A percentile compares a stretch with the other conserved stretches of the same genome.
Conservation (phyloP, 2,329 filamentous ascomycete genomes). For the Venturia effusa region DNA sequence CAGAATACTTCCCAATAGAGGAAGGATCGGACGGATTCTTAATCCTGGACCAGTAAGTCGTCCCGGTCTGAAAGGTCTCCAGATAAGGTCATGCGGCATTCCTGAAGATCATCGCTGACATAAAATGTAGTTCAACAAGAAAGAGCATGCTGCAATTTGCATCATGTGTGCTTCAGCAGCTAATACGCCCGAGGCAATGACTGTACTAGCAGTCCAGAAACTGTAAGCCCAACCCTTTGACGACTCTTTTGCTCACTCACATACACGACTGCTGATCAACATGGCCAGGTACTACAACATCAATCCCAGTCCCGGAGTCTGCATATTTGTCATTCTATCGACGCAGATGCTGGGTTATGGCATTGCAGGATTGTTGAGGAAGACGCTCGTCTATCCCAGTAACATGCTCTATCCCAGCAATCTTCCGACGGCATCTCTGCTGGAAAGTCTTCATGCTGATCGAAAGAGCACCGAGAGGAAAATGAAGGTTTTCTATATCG, state of each 20-base stretch:
- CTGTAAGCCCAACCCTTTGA: neutral
- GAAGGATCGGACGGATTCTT: slow-evolving; percentile 24
- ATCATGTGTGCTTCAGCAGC: slow-evolving; percentile 13
- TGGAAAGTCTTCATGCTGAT: slow-evolving; percentile 13
- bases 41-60: slow-evolving; percentile 24
- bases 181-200: slow-evolving; percentile 10
- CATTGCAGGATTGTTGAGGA: slow-evolving; percentile 13
- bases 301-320: neutral
- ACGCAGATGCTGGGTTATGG: slow-evolving; percentile 15
- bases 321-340: slow-evolving; percentile 13
- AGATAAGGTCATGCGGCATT: no score
- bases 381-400: slow-evolving; percentile 13
- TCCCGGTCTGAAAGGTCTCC: neutral
- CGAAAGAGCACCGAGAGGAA: slow-evolving; percentile 10
- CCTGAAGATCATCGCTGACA: neutral
- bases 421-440: slow-evolving; percentile 11
- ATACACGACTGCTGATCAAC: slow-evolving; percentile 25
- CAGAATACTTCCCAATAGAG: slow-evolving; percentile 24
- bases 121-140: slow-evolving; percentile 21
- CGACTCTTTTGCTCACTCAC: neutral
- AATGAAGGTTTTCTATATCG: slow-evolving; percentile 20
- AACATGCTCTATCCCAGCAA: slow-evolving; percentile 14
- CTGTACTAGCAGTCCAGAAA: slow-evolving; percentile 12
- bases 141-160: slow-evolving; percentile 22
- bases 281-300: slow-evolving; percentile 10